Evolutionary conservation across 2,329 filamentous ascomycete species (phyloP), one percentile per base, ranked within the genome.

Genomic region (Sarocladium kiliense): DNA sequence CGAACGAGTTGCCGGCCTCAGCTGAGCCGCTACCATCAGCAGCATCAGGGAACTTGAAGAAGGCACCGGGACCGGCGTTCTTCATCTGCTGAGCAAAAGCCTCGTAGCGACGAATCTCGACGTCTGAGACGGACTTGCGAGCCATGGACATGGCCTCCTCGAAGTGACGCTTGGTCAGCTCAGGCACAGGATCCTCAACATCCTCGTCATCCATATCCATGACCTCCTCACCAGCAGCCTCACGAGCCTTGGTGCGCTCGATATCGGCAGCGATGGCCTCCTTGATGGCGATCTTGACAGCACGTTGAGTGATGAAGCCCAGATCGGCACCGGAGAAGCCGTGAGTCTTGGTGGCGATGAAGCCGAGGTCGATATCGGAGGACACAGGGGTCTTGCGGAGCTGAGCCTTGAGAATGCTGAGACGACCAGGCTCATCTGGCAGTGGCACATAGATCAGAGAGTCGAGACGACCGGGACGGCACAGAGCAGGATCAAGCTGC

Each of bases 301-400:
- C 94, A 72, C 94, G 91, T 79, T 99, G 94, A 23, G 94, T 97
- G 70, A 99, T 92, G 79, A 97, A 99, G 60, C 94, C 94, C 71
- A 99, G 83, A 88, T 99, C 94, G 68, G 94, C 94, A 92, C 94
- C 94, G 56, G 94, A 97, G 85, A 97, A 99, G 60, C 94, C 94
- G 77, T 99, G 91, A 5, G 94, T 99, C 82, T 96, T 95, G 76
- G 87, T 88, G 55, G 94, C 93, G 69, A 99, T 97, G 81, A 85
- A 97, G 58, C 86, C 76, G 53, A 99, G 79, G 71, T 99, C 87
- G 66, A 99, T 86, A 66, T 99, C 94, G 21, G 77, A 69, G 30
- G 94, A 84, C 56, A 97, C 89, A 55, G 94, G 94, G 0, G 94
- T 97, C 86, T 99, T 99, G 77, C 95, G 91, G 60, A 99, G 89